These are phyloP conservation scores for Trichophyton simii DNA, from an alignment of 2,329 filamentous ascomycete genomes.

Conservation along the genomic window DNA sequence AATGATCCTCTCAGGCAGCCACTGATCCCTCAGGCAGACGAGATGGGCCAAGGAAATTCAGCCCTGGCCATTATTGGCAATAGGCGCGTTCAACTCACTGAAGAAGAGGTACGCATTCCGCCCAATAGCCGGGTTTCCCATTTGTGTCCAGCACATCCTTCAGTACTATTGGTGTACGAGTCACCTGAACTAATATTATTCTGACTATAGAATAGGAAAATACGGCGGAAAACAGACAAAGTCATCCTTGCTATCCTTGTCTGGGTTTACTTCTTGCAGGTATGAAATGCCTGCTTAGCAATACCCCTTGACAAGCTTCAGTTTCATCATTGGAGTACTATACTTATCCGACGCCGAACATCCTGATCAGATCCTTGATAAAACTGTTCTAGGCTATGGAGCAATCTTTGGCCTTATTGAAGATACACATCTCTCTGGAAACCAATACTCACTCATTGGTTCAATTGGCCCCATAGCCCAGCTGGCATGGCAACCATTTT, in stretches of 20 bases:
- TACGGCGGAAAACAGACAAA: conserved; percentile 49
- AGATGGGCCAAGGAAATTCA: neutral
- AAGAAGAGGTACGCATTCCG: conserved; percentile 23
- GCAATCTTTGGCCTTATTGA: conserved; percentile 43
- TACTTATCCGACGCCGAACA: neutral
- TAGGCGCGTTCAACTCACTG: conserved; percentile 12
- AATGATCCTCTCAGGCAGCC: neutral
- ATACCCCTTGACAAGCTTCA: neutral
- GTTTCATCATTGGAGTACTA: neutral
- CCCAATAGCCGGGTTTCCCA: neutral
- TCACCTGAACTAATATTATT: neutral
- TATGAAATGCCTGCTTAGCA: neutral
- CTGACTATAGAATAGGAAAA: conserved; percentile 37
- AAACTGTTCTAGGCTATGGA: conserved; percentile 45
- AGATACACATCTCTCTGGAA: conserved; percentile 40
- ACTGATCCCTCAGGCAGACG: neutral
- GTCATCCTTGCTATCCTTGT: conserved; percentile 40
- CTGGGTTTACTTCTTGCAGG: conserved; percentile 37
- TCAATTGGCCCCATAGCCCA: conserved; percentile 49
- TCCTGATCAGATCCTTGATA: conserved; percentile 40
- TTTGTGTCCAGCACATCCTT: neutral
- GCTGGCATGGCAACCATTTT: conserved; percentile 49
- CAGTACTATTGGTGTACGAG: neutral
- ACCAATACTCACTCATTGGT: conserved; percentile 46
- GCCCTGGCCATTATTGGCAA: conserved; percentile 6